These are phyloP conservation scores for Malassezia sympodialis DNA, from an alignment of 1,284 basidiomycete species.

Conservation along the genomic window DNA sequence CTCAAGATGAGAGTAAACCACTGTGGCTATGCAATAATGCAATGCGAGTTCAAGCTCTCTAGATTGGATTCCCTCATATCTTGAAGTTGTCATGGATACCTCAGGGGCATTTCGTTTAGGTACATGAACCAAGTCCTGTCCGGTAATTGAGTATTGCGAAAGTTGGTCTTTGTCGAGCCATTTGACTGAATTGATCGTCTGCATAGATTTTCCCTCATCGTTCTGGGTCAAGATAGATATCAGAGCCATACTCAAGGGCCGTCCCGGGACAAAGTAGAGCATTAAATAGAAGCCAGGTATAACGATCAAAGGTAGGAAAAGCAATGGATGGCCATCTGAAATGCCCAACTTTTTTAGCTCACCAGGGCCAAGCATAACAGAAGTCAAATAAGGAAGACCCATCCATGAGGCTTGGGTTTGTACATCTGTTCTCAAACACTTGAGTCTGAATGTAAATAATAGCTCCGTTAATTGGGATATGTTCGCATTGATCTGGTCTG, in stretches of 20 bases:
- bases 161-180: slow-evolving; percentile 10
- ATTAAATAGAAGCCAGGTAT: slow-evolving; percentile 4
- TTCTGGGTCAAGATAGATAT: not conserved
- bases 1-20: slow-evolving; percentile 16
- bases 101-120: not conserved
- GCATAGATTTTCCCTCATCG: slow-evolving; percentile 8
- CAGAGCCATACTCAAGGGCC: slow-evolving; percentile 5
- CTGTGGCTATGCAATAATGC: slow-evolving; percentile 12
- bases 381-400: not conserved
- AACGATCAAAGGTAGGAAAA: slow-evolving; percentile 7
- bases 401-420: slow-evolving; percentile 9
- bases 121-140: not conserved
- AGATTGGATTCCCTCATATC: not conserved
- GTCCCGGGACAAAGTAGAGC: slow-evolving; percentile 1
- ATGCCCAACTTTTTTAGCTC: slow-evolving; percentile 12
- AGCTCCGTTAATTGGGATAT: not conserved
- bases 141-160: not conserved
- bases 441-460: slow-evolving; percentile 5
- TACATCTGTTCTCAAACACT: not conserved
- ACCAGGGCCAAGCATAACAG: not conserved
- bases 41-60: slow-evolving; percentile 12
- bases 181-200: slow-evolving; percentile 15
- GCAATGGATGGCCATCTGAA: slow-evolving; percentile 2
- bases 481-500: slow-evolving; percentile 8
- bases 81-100: not conserved